Percentiles rank a stretch among this genome's conserved stretches.
phyloP scores from a whole-genome alignment of 768 basidiomycete genomes.

The Trametes cubensis region DNA sequence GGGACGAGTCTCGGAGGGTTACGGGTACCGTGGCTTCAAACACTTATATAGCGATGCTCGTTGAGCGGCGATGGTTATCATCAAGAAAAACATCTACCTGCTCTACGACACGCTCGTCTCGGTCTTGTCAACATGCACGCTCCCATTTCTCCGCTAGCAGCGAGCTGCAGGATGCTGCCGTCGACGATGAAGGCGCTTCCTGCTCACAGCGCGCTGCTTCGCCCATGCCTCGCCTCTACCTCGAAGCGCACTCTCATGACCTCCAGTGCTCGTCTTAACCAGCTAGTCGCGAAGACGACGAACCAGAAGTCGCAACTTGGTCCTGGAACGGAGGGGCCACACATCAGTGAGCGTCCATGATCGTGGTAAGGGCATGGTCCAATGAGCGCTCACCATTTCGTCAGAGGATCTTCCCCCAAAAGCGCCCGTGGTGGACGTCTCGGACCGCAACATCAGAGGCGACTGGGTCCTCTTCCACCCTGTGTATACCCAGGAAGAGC shows the following conservation, averaged over 20 bases:
- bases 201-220: slow-evolving; percentile 9
- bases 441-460: slow-evolving; percentile 41
- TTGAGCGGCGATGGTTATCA: not conserved
- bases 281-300: slow-evolving; percentile 14
- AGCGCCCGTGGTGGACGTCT: slow-evolving; percentile 8
- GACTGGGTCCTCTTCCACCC: slow-evolving; percentile 96
- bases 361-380: not conserved
- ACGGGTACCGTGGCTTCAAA: slow-evolving; percentile 19
- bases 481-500: slow-evolving; percentile 77
- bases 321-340: slow-evolving; percentile 40
- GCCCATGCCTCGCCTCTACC: slow-evolving; percentile 17
- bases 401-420: slow-evolving; percentile 24
- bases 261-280: slow-evolving; percentile 1
- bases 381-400: slow-evolving; percentile 5
- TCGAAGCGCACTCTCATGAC: slow-evolving; percentile 23
- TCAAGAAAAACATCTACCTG: not conserved
- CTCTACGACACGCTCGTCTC: not conserved
- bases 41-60: slow-evolving; percentile 21
- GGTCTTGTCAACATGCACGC: slow-evolving; percentile 16
- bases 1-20: slow-evolving; percentile 27
- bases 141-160: slow-evolving; percentile 7
- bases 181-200: slow-evolving; percentile 16
- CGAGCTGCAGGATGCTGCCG: slow-evolving; percentile 15
- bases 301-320: slow-evolving; percentile 22
- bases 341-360: slow-evolving; percentile 33